These are phyloP conservation scores for Salix exigua DNA, from an alignment of 345 rosid genomes.

Conservation along the genomic window DNA sequence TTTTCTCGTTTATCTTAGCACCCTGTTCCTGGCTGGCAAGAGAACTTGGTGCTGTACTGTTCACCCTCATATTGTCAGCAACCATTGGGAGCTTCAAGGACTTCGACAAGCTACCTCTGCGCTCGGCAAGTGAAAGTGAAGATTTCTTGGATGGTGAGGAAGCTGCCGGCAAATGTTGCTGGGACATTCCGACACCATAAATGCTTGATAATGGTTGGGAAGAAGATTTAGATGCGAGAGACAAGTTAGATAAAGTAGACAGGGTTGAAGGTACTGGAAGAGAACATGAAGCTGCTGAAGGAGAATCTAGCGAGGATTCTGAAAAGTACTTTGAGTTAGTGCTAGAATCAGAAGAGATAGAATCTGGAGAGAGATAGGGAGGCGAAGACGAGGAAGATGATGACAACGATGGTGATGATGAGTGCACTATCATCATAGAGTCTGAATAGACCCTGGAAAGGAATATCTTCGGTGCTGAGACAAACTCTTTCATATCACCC, in stretches of 20 bases:
- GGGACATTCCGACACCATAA: constrained; percentile 36
- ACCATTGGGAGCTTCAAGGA: constrained; percentile 65
- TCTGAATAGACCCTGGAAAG: constrained; percentile 89
- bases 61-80: constrained; percentile 42
- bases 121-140: constrained; percentile 78
- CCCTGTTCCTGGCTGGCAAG: constrained; percentile 31
- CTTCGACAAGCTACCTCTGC: constrained; percentile 69
- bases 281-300: constrained; percentile 54
- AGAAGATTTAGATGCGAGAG: constrained; percentile 43
- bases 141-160: constrained; percentile 41
- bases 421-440: constrained; percentile 82
- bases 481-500: constrained; percentile 64
- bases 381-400: constrained; percentile 68
- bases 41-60: constrained; percentile 17
- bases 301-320: constrained; percentile 66
- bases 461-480: constrained; percentile 53
- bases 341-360: constrained; percentile 65
- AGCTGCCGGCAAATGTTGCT: constrained; percentile 24
- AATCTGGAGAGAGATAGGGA: constrained; percentile 74
- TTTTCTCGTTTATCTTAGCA: constrained; percentile 21
- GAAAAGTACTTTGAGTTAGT: constrained; percentile 52
- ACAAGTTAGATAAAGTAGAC: constrained; percentile 61
- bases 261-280: constrained; percentile 50
- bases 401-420: constrained; percentile 50
- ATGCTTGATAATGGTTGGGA: constrained; percentile 30